These are phyloP conservation scores for Posidonia australis DNA, from an alignment of 106 monocot genomes.

Conservation along the genomic window DNA sequence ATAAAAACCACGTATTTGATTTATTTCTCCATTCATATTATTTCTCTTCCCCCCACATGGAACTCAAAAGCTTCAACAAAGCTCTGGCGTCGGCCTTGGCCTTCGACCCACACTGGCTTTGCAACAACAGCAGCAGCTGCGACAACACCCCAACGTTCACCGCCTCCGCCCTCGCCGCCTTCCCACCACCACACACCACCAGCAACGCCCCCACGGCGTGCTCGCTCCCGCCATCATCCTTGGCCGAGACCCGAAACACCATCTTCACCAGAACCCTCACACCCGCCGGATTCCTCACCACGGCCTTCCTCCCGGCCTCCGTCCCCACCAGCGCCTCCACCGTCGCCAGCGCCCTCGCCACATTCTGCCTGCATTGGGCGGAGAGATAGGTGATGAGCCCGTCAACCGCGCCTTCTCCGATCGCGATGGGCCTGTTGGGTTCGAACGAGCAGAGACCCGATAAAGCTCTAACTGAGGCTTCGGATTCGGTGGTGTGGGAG, in stretches of 20 bases:
- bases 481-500: conserved; percentile 11
- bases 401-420: conserved; percentile 26
- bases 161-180: conserved; percentile 25
- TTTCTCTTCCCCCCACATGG: neutral
- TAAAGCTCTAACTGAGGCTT: conserved; percentile 37
- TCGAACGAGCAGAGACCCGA: conserved; percentile 37
- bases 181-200: conserved; percentile 29
- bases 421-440: conserved; percentile 27
- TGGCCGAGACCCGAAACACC: conserved; percentile 45
- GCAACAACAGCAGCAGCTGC: conserved; percentile 55
- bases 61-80: conserved; percentile 50
- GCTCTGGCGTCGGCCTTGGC: conserved; percentile 43
- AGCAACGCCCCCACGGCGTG: conserved; percentile 53
- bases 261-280: conserved; percentile 40
- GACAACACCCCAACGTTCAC: conserved; percentile 39
- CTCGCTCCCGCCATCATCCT: conserved; percentile 45
- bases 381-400: conserved; percentile 33
- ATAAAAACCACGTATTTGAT: no score
- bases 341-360: conserved; percentile 36
- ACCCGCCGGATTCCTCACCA: conserved; percentile 15
- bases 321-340: conserved; percentile 33
- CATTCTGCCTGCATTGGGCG: neutral
- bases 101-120: conserved; percentile 55
- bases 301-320: conserved; percentile 33
- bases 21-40: no score